phyloP scores from a whole-genome alignment of 805 yeast species.

The Ogataea zsoltii region DNA sequence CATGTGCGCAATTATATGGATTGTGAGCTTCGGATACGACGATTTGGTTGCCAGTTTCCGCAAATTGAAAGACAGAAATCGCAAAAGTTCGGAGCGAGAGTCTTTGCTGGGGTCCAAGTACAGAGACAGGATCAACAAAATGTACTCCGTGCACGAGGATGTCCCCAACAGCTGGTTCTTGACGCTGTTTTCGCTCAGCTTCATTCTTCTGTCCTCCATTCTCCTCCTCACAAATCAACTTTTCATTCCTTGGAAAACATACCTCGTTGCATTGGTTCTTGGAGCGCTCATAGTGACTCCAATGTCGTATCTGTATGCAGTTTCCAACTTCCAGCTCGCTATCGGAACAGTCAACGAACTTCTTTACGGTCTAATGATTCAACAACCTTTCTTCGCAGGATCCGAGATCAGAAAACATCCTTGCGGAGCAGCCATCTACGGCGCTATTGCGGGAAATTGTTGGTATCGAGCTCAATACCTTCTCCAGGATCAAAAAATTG shows the following conservation, averaged over 20 bases:
- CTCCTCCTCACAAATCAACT: conserved; percentile 33
- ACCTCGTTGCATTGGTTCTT: conserved; percentile 42
- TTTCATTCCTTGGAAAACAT: conserved; percentile 40
- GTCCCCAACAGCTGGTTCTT: conserved; percentile 49
- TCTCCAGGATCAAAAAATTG: conserved; percentile 45
- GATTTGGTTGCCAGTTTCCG: conserved; percentile 21
- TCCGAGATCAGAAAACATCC: conserved; percentile 38
- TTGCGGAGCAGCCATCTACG: conserved; percentile 49
- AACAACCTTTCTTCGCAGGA: conserved; percentile 27
- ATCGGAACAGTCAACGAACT: conserved; percentile 54
- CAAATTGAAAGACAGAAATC: conserved; percentile 7
- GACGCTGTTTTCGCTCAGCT: conserved; percentile 38
- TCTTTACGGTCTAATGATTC: conserved; percentile 47
- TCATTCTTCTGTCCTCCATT: conserved; percentile 36
- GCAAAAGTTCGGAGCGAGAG: not conserved
- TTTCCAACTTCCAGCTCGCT: conserved; percentile 52
- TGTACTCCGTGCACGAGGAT: conserved; percentile 39
- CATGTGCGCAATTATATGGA: conserved; percentile 49
- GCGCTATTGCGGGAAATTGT: conserved; percentile 54
- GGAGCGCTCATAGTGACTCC: conserved; percentile 51
- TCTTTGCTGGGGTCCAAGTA: conserved; percentile 16
- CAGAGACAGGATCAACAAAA: conserved; percentile 45
- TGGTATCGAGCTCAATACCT: conserved; percentile 51
- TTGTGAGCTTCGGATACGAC: conserved; percentile 29
- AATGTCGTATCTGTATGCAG: conserved; percentile 49